Base-by-base conservation (phyloP, 345 rosid genomes). In the Bruguiera sexangula region DNA sequence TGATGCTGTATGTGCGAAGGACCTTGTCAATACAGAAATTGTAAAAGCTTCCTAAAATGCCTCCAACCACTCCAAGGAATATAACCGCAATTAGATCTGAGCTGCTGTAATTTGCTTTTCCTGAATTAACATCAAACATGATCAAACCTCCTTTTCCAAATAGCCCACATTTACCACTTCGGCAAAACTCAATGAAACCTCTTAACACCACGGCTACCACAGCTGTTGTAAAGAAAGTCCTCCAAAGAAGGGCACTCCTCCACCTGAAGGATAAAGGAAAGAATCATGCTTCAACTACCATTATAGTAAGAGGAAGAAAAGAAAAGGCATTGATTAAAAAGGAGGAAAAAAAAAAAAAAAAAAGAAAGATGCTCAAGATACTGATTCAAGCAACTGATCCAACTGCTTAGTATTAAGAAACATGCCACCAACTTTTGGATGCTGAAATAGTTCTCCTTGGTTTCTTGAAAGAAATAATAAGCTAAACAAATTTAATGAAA, bases 211-310 rank as follows among this genome's bases (percentile, higher is more conserved):
- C 89, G 19, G 97, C 97, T 16, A 93, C 98, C 26, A 93, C 94
- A 61, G 98, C 97, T 9, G 97, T 93, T 10, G 98, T 93, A 76
- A 93, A 89, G 82, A 91, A 89, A 29, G 97, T 91, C 82, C 97
- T 84, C 98, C 97, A 93, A 50, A 93, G 96, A 73, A 93, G 88
- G 32, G 98, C 96, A 80, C 91, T 93, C 78, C 98, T 81, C 98
- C 98, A 93, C 98, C 98, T 92, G 79, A 68, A 64, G 53, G 55
- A 60, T 31, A 73, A 63, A 48, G 46, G 32, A 69, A 66, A 73
- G 69, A 24, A 11, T 69, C 67, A 39, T 51, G 57, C 55, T 32
- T 29, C 19, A 24, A 13, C 65, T 61, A 11, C 11, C 46, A 62
- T 27, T 19, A 24, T 24, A 54, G 30, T 8, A 30, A 19, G 55